Conservation (phyloP, 2,329 filamentous ascomycete genomes). For the Xenosphaeropsis pyriputrescens region DNA sequence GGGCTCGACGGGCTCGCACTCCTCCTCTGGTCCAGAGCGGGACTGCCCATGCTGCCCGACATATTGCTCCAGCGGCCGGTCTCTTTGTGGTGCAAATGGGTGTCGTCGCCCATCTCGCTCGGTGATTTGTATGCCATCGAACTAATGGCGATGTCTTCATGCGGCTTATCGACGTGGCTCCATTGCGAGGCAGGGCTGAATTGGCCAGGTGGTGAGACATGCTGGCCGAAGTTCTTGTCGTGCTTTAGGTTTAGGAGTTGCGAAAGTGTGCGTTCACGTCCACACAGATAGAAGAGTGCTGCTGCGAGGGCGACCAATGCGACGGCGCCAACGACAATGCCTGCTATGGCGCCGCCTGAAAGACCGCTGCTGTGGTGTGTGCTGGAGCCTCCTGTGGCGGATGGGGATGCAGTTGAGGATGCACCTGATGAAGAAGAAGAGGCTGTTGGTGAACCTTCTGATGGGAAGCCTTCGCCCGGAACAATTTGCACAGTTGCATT, state of each 20-base stretch:
- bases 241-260: neutral
- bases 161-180: too few species aligned
- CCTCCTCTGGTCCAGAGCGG: too few species aligned
- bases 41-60: too few species aligned
- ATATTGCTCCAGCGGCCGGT: too few species aligned
- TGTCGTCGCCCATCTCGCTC: too few species aligned
- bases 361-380: conserved; percentile 9
- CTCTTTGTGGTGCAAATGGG: too few species aligned
- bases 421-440: conserved; percentile 12
- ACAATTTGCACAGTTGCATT: conserved; percentile 35
- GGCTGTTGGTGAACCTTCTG: conserved; percentile 21
- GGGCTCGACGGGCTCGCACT: too few species aligned
- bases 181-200: neutral
- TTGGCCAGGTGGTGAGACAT: neutral
- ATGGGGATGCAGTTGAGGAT: conserved; percentile 4
- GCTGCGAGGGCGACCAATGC: conserved; percentile 26
- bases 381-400: conserved; percentile 3
- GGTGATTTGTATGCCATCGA: too few species aligned
- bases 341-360: conserved; percentile 37
- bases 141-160: too few species aligned
- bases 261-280: conserved; percentile 8
- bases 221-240: neutral
- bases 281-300: conserved; percentile 31
- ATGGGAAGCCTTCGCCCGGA: conserved; percentile 39
- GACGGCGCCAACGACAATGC: conserved; percentile 35